Evolutionary conservation across 495 filamentous ascomycete genomes (phyloP).

Genomic region (Penicillium lagena): DNA sequence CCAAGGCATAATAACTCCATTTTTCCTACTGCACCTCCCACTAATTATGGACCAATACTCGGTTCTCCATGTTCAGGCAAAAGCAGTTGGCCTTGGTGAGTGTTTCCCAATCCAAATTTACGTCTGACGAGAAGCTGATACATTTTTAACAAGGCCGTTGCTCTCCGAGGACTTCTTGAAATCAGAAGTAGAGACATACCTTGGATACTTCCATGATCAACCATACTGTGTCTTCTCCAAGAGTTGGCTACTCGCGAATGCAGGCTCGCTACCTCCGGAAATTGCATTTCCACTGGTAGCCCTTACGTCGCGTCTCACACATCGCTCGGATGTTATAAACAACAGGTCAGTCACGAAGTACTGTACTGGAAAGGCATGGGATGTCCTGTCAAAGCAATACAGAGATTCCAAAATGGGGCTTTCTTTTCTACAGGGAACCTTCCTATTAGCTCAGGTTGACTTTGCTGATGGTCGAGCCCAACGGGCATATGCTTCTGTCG

Average conservation of each 20-base stretch:
- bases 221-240: conserved; percentile 20
- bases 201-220: conserved; percentile 22
- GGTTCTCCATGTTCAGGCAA: no score
- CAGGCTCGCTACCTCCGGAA: conserved; percentile 10
- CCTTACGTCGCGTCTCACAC: conserved; percentile 18
- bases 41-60: no score
- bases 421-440: conserved; percentile 20
- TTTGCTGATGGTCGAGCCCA: conserved; percentile 20
- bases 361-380: conserved; percentile 18
- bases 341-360: conserved; percentile 1
- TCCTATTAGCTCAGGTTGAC: conserved; percentile 21
- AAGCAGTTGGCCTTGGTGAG: not conserved
- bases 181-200: conserved; percentile 17
- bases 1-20: no score
- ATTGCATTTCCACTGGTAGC: conserved; percentile 18
- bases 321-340: conserved; percentile 3
- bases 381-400: conserved; percentile 14
- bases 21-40: no score
- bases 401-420: conserved; percentile 11
- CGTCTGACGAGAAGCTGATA: not conserved
- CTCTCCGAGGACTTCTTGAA: conserved; percentile 7
- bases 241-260: conserved; percentile 14
- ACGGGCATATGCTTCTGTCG: conserved; percentile 16
- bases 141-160: not conserved
- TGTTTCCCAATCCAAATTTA: not conserved